Percentiles rank a stretch among this genome's conserved stretches.
Conservation (phyloP, 2,329 filamentous ascomycete species). For the Lasiodiplodia sp. region DNA sequence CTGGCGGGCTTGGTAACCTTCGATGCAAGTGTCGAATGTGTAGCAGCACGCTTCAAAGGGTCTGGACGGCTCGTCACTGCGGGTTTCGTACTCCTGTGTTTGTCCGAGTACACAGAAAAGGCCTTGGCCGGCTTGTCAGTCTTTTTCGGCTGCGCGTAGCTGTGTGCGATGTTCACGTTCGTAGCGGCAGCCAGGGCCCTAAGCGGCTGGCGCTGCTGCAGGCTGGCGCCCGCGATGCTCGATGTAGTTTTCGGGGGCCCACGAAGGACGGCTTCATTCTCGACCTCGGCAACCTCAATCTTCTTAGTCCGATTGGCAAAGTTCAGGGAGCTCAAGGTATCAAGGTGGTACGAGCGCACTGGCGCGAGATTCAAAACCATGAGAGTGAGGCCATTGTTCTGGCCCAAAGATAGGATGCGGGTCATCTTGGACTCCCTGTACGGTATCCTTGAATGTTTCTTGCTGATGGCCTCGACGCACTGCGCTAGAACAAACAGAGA, state of each 20-base stretch:
- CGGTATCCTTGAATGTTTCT: slow-evolving; percentile 77
- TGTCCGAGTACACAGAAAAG: slow-evolving; percentile 88
- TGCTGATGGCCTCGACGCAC: slow-evolving; percentile 92
- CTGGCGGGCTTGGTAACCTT: slow-evolving; percentile 43
- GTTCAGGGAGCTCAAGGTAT: slow-evolving; percentile 91
- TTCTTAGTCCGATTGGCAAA: slow-evolving; percentile 96
- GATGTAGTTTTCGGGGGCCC: slow-evolving; percentile 45
- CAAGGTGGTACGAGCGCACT: slow-evolving; percentile 88
- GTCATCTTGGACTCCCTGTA: slow-evolving; percentile 99
- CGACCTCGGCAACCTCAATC: slow-evolving; percentile 93
- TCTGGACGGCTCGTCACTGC: slow-evolving; percentile 44
- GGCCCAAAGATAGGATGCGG: slow-evolving; percentile 85
- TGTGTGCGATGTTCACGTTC: slow-evolving; percentile 68
- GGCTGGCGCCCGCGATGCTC: slow-evolving; percentile 45
- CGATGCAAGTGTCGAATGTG: slow-evolving; percentile 44
- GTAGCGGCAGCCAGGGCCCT: slow-evolving; percentile 77
- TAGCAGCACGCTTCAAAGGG: slow-evolving; percentile 54
- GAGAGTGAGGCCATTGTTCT: slow-evolving; percentile 93
- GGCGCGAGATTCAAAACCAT: slow-evolving; percentile 97
- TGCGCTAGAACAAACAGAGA: slow-evolving; percentile 93
- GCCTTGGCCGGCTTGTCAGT: slow-evolving; percentile 78
- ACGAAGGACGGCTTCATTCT: slow-evolving; percentile 82
- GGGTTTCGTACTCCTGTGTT: slow-evolving; percentile 42
- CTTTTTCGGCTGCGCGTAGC: slow-evolving; percentile 57
- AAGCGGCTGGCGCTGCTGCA: slow-evolving; percentile 74